A percentile compares a stretch with the other conserved stretches of the same genome.
phyloP scores from a whole-genome alignment of 257 asterid genomes.

The Ophiorrhiza pumila region DNA sequence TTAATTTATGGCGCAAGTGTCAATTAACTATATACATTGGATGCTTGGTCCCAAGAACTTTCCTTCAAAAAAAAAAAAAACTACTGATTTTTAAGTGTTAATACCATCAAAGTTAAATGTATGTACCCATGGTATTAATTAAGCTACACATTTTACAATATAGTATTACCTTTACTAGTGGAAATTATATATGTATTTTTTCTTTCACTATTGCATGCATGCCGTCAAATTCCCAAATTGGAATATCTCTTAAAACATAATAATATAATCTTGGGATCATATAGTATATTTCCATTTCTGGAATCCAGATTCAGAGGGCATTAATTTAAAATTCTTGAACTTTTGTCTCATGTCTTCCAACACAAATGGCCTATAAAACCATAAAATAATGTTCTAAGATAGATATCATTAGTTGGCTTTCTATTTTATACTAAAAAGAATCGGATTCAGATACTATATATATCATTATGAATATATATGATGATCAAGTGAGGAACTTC shows the following conservation, averaged over 20 bases:
- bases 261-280: constrained; percentile 10
- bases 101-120: constrained; percentile 14
- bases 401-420: constrained; percentile 3
- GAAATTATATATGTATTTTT: neutral
- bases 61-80: neutral
- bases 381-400: neutral
- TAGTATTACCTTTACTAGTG: neutral
- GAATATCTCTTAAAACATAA: constrained; percentile 29
- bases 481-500: neutral
- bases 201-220: too few species aligned
- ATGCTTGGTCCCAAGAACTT: neutral
- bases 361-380: neutral
- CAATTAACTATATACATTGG: neutral
- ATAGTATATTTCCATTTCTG: constrained; percentile 20
- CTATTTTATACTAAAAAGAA: neutral
- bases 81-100: neutral
- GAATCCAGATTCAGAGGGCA: constrained; percentile 31
- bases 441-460: neutral
- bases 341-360: constrained; percentile 24
- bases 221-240: constrained; percentile 26
- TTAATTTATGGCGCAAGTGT: neutral
- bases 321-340: constrained; percentile 27
- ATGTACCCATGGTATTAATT: neutral
- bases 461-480: neutral
- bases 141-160: neutral